These are phyloP conservation scores for Phyllostachys edulis DNA, from an alignment of 176 grass and related monocot genomes.

Conservation along the genomic window DNA sequence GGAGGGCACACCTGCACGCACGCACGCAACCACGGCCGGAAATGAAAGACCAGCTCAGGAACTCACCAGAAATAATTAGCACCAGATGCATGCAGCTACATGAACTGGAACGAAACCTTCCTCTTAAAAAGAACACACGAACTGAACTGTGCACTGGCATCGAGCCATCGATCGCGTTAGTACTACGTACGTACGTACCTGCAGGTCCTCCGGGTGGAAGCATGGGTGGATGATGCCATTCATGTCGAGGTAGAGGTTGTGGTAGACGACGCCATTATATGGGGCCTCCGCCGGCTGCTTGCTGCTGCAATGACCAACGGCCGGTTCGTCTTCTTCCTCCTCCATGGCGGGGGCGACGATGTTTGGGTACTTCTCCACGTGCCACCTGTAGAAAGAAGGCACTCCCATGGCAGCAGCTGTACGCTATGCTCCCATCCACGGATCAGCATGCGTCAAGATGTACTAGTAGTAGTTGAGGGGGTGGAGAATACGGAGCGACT, in stretches of 20 bases:
- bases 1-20: constrained; percentile 29
- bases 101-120: neutral
- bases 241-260: constrained; percentile 71
- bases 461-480: neutral
- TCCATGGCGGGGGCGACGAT: constrained; percentile 26
- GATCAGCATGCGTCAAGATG: neutral
- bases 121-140: neutral
- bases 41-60: neutral
- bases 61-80: neutral
- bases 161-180: neutral
- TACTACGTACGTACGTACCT: neutral
- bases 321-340: neutral
- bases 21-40: neutral
- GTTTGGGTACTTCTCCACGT: constrained; percentile 52
- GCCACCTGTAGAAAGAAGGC: constrained; percentile 53
- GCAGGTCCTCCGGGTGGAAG: constrained; percentile 57
- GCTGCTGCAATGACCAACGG: neutral
- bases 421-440: neutral
- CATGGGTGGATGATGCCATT: constrained; percentile 61
- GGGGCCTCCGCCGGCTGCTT: neutral
- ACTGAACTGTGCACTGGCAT: neutral
- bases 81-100: neutral
- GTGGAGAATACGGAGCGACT: neutral
- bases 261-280: constrained; percentile 14
- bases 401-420: constrained; percentile 37